Percentiles rank a stretch among this genome's conserved stretches.
Conservation (phyloP, 257 asterid species). For the Solanum dulcamara region DNA sequence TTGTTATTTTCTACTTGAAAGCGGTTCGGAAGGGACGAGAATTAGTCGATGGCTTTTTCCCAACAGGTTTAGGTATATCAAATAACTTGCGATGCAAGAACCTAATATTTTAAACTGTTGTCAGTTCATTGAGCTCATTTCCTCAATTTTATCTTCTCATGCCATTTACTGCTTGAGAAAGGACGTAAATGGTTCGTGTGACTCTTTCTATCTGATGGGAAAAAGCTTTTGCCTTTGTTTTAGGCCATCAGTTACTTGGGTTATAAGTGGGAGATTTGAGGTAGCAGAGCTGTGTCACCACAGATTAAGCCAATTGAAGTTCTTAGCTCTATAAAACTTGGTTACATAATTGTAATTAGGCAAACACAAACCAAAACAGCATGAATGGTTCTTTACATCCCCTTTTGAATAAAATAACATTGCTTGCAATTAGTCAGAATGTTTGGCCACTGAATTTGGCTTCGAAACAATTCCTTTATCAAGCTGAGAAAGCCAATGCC, state of each 20-base stretch:
- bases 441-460: neutral
- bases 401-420: neutral
- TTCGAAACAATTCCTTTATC: neutral
- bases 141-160: neutral
- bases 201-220: neutral
- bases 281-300: neutral
- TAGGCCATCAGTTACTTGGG: neutral
- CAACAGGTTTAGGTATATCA: neutral
- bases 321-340: neutral
- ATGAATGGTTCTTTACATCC: neutral
- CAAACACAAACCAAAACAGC: neutral
- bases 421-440: neutral
- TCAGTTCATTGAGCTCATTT: neutral
- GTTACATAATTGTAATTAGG: neutral
- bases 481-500: neutral
- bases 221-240: neutral
- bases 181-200: neutral
- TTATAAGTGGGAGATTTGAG: neutral
- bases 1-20: too few relatives aligned
- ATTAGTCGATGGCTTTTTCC: too few relatives aligned
- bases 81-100: neutral
- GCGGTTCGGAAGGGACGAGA: too few relatives aligned
- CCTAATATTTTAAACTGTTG: neutral
- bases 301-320: neutral
- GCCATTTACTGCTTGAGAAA: neutral